Evolutionary conservation across 2,329 filamentous ascomycete species (phyloP).

Genomic region (Pseudocercospora cruenta): DNA sequence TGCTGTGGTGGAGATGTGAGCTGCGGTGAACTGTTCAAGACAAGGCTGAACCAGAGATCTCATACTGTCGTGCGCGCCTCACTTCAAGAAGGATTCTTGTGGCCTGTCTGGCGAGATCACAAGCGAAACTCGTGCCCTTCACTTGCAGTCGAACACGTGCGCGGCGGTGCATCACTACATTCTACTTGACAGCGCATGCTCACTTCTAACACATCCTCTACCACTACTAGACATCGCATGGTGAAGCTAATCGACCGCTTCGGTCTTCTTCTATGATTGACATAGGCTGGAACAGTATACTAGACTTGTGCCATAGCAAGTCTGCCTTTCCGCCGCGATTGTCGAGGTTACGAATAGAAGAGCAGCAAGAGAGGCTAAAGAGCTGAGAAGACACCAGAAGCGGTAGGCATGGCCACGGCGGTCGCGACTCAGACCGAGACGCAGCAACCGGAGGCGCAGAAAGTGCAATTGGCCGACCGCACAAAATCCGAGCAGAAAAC

Average conservation of each 20-base stretch:
- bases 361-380: background rate
- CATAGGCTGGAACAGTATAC: slow-evolving; percentile 1
- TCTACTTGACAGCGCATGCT: background rate
- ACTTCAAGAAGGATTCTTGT: background rate
- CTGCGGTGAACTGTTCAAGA: background rate
- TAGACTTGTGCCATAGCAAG: slow-evolving; percentile 13
- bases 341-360: slow-evolving; percentile 9
- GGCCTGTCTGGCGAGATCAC: background rate
- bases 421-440: slow-evolving; percentile 27
- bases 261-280: slow-evolving; percentile 3
- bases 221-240: background rate
- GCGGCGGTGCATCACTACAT: background rate
- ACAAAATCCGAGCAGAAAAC: slow-evolving; percentile 12
- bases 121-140: background rate
- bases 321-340: slow-evolving; percentile 20
- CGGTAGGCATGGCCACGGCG: slow-evolving; percentile 25
- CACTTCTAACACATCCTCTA: background rate
- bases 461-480: background rate
- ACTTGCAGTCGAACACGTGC: slow-evolving; percentile 5
- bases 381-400: background rate
- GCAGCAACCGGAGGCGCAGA: slow-evolving; percentile 19
- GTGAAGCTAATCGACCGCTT: background rate
- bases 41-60: slow-evolving; percentile 8
- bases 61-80: background rate
- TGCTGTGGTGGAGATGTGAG: background rate